Evolutionary conservation across 805 yeast species (phyloP).

Genomic region (Ascoidea rubescens): DNA sequence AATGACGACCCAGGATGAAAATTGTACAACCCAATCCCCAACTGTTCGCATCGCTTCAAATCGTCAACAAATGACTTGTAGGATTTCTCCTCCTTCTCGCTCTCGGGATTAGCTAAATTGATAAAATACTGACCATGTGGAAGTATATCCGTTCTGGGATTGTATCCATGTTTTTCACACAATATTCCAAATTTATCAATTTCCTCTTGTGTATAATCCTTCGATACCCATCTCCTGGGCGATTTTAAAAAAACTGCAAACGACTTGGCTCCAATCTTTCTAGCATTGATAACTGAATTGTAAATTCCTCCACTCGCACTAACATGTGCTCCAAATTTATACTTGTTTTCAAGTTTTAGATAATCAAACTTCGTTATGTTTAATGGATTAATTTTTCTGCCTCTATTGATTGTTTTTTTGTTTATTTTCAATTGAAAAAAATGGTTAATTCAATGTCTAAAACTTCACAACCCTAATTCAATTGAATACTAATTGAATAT

Average conservation of each 20-base stretch:
- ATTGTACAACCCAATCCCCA: slow-evolving; percentile 77
- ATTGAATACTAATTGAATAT: too few species aligned
- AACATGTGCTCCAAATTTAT: slow-evolving; percentile 83
- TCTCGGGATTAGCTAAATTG: slow-evolving; percentile 84
- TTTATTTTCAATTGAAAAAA: too few species aligned
- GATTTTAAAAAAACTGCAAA: slow-evolving; percentile 86
- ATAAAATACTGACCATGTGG: slow-evolving; percentile 96
- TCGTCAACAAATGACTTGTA: slow-evolving; percentile 76
- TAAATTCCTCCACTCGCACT: slow-evolving; percentile 70
- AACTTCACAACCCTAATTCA: too few species aligned
- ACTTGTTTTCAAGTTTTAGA: slow-evolving; percentile 26
- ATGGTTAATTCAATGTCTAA: too few species aligned
- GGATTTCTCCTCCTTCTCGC: slow-evolving; percentile 63
- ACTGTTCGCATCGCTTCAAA: slow-evolving; percentile 68
- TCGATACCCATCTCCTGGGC: slow-evolving; percentile 85
- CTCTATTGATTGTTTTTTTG: too few species aligned
- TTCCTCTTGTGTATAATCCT: slow-evolving; percentile 56
- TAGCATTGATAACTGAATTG: slow-evolving; percentile 48
- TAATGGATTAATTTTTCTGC: too few species aligned
- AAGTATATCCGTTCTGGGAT: slow-evolving; percentile 64
- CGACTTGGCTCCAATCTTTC: slow-evolving; percentile 52
- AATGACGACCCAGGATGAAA: slow-evolving; percentile 89
- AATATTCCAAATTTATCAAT: slow-evolving; percentile 46
- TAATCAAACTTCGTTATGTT: not conserved
- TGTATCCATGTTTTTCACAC: slow-evolving; percentile 50